These are phyloP conservation scores for Tardiomyces blankii DNA, from an alignment of 1,139 yeast species.

Conservation along the genomic window DNA sequence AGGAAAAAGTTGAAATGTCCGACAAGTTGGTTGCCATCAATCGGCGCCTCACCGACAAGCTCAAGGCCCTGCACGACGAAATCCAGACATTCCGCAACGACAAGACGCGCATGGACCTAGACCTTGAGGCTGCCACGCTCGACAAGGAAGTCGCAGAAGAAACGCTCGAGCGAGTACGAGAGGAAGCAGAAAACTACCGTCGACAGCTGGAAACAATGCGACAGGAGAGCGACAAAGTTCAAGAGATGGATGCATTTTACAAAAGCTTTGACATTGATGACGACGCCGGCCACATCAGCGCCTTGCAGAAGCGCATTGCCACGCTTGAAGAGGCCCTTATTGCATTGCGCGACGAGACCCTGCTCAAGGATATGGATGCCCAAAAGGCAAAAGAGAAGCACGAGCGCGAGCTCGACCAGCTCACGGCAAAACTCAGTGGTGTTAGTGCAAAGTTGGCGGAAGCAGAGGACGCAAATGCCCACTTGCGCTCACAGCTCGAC, in stretches of 20 bases:
- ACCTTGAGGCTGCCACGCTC: conserved; percentile 39
- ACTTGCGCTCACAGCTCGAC: conserved; percentile 33
- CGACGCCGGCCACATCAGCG: conserved; percentile 30
- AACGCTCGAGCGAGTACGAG: conserved; percentile 3
- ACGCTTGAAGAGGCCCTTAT: conserved; percentile 30
- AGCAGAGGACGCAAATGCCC: conserved; percentile 28
- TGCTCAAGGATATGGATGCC: conserved; percentile 31
- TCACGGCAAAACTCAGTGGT: conserved; percentile 6
- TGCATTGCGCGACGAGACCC: conserved; percentile 30
- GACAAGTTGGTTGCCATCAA: conserved; percentile 32
- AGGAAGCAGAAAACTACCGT: conserved; percentile 27
- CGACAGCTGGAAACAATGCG: conserved; percentile 24
- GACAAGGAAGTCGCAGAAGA: conserved; percentile 42
- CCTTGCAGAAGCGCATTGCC: conserved; percentile 30
- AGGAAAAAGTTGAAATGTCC: conserved; percentile 13
- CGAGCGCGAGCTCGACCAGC: not conserved
- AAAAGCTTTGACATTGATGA: conserved; percentile 26
- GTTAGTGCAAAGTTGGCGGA: conserved; percentile 10
- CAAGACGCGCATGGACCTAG: conserved; percentile 26
- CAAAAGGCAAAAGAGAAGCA: conserved; percentile 11
- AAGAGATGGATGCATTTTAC: conserved; percentile 29
- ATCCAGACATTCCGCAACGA: conserved; percentile 19
- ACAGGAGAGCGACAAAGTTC: conserved; percentile 29
- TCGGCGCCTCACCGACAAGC: conserved; percentile 22
- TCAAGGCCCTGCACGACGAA: conserved; percentile 27